Conservation (phyloP, 73 alveolate species). For the Tetrahymena malaccensis region DNA sequence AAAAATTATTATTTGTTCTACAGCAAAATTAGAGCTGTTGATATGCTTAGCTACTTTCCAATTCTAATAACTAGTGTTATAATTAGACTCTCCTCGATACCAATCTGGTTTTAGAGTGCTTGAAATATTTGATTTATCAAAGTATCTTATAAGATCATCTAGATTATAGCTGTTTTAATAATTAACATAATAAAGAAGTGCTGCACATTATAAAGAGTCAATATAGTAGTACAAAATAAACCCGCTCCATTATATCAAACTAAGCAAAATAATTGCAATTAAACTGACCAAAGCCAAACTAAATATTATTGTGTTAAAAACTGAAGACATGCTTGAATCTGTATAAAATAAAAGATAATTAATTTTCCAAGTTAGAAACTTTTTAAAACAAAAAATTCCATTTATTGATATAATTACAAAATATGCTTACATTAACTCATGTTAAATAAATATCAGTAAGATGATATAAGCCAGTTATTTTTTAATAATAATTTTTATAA, state of each 20-base stretch:
- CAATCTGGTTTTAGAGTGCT: not conserved
- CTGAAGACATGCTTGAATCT: not conserved
- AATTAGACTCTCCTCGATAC: not conserved
- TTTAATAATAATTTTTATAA: too few species aligned
- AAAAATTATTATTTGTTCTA: not conserved
- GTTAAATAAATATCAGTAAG: too few species aligned
- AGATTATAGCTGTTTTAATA: not conserved
- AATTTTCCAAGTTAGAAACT: too few species aligned
- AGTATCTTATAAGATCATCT: not conserved
- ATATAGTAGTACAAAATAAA: not conserved
- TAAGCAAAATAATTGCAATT: not conserved
- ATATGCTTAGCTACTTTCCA: not conserved
- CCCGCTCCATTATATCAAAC: not conserved
- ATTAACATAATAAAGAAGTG: not conserved
- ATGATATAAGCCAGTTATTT: too few species aligned
- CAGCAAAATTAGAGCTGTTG: not conserved
- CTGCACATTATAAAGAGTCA: not conserved
- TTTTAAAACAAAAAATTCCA: too few species aligned
- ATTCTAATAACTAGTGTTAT: not conserved
- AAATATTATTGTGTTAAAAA: not conserved
- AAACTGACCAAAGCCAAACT: not conserved
- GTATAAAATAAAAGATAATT: not conserved
- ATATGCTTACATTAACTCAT: too few species aligned
- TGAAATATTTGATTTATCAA: not conserved
- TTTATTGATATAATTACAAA: too few species aligned